Percentiles rank a stretch among this genome's conserved stretches.
phyloP scores from a whole-genome alignment of 805 yeast genomes.

The Barnettozyma siamensis region DNA sequence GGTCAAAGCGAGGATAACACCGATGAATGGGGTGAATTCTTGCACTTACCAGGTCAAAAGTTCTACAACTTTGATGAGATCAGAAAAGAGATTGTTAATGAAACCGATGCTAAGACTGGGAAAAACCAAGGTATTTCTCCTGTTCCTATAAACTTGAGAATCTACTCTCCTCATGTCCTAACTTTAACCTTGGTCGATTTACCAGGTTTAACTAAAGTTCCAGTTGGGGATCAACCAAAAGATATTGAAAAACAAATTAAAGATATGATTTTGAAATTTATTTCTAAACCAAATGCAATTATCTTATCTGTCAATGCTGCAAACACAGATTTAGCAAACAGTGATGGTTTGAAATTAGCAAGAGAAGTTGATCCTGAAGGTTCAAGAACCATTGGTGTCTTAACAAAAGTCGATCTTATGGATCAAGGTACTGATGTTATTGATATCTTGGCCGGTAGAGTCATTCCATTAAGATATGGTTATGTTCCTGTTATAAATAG shows the following conservation, averaged over 20 bases:
- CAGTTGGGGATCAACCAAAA: conserved; percentile 98
- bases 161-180: conserved; percentile 89
- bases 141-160: conserved; percentile 87
- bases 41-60: conserved; percentile 85
- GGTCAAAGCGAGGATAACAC: conserved; percentile 59
- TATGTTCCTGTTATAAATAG: conserved; percentile 96
- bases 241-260: conserved; percentile 94
- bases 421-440: conserved; percentile 97
- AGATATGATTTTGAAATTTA: conserved; percentile 87
- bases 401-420: conserved; percentile 95
- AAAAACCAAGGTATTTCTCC: conserved; percentile 86
- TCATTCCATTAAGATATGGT: conserved; percentile 91
- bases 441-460: conserved; percentile 92
- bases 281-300: conserved; percentile 92
- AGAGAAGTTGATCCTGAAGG: conserved; percentile 99
- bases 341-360: conserved; percentile 93
- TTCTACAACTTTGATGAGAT: conserved; percentile 86
- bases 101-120: conserved; percentile 81
- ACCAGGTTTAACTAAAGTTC: conserved; percentile 97
- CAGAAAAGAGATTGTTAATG: conserved; percentile 84
- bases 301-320: conserved; percentile 94
- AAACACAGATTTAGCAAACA: conserved; percentile 93
- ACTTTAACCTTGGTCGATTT: conserved; percentile 92
- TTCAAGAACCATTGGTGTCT: conserved; percentile 89
- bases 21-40: conserved; percentile 96